phyloP scores from a whole-genome alignment of 306 rosid genomes.

The Aeschynomene evenia region DNA sequence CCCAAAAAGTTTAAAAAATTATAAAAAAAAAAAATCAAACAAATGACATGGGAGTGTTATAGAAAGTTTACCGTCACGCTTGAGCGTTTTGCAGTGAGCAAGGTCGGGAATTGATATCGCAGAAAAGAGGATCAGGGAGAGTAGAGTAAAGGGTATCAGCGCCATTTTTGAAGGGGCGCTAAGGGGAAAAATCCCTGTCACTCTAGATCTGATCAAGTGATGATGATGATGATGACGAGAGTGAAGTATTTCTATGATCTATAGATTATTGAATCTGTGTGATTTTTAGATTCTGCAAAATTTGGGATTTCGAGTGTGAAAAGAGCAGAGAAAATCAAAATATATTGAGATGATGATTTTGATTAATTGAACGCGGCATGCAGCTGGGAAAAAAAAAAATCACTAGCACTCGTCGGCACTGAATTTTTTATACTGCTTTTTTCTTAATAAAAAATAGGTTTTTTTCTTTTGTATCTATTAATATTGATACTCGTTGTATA shows the following conservation, averaged over 20 bases:
- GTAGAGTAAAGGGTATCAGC: constrained; percentile 37
- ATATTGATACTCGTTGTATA: too few relatives aligned
- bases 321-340: background rate
- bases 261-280: background rate
- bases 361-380: constrained; percentile 38
- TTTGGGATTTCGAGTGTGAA: constrained; percentile 6
- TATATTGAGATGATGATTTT: background rate
- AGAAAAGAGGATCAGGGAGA: constrained; percentile 38
- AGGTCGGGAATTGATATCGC: constrained; percentile 42
- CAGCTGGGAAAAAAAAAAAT: constrained; percentile 25
- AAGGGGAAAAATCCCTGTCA: constrained; percentile 4
- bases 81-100: constrained; percentile 78
- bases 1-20: background rate
- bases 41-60: constrained; percentile 17
- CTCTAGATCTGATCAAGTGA: constrained; percentile 1
- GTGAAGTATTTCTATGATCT: background rate
- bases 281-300: constrained; percentile 30
- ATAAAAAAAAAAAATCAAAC: background rate
- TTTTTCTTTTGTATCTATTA: background rate
- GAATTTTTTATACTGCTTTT: background rate
- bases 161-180: constrained; percentile 46
- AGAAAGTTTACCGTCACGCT: constrained; percentile 74
- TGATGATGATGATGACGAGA: background rate
- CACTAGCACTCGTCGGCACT: constrained; percentile 32
- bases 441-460: too few relatives aligned